A percentile compares a stretch with the other conserved stretches of the same genome.
These are phyloP conservation scores for Penicillium freii DNA, from an alignment of 2,329 filamentous ascomycete genomes.

Conservation along the genomic window DNA sequence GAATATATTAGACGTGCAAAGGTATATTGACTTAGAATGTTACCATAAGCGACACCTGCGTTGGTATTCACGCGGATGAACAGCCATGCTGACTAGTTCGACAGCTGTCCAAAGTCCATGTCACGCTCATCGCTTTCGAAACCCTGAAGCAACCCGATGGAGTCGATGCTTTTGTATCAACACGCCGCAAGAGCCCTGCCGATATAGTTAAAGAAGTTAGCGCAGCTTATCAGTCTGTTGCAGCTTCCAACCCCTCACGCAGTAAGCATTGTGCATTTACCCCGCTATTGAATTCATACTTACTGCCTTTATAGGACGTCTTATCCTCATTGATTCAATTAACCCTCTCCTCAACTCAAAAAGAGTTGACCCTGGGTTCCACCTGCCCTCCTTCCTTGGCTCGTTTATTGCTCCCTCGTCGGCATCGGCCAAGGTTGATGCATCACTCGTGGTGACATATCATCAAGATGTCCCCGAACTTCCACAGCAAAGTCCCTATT, in stretches of 20 bases:
- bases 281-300: not conserved
- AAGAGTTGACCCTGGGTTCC: constrained; percentile 50
- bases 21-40: constrained; percentile 44
- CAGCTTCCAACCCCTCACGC: constrained; percentile 23
- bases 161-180: constrained; percentile 66
- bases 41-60: not conserved
- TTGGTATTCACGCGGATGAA: not conserved
- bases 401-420: constrained; percentile 60
- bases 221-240: constrained; percentile 32
- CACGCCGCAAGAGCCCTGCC: constrained; percentile 58
- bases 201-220: constrained; percentile 61
- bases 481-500: constrained; percentile 39
- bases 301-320: constrained; percentile 53
- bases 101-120: constrained; percentile 59
- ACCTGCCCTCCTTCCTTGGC: constrained; percentile 67
- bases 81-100: constrained; percentile 10
- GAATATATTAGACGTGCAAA: constrained; percentile 76
- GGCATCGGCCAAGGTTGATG: constrained; percentile 37
- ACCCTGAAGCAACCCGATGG: constrained; percentile 64
- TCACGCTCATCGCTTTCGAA: constrained; percentile 76
- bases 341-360: constrained; percentile 57
- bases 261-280: constrained; percentile 23
- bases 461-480: constrained; percentile 73
- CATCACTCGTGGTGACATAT: constrained; percentile 75
- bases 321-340: constrained; percentile 79